Percentiles rank a stretch among this genome's conserved stretches.
Evolutionary conservation across 257 asterid genomes (phyloP).

Genomic region (Leonotis leonurus): DNA sequence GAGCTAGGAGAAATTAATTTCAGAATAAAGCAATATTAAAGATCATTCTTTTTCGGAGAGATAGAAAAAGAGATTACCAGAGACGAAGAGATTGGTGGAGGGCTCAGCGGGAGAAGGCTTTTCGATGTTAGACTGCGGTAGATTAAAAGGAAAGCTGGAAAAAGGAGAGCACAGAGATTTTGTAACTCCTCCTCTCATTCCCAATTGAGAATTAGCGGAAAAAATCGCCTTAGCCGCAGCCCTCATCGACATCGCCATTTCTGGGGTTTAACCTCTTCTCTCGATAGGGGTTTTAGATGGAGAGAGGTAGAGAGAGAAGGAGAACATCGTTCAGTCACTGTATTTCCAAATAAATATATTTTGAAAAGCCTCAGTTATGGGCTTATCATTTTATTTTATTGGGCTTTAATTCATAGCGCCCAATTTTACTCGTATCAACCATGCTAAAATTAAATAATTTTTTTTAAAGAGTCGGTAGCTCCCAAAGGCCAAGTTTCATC

Average conservation of each 20-base stretch:
- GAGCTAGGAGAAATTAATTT: neutral
- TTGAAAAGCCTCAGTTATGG: neutral
- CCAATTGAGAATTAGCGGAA: slow-evolving; percentile 23
- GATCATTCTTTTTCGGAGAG: neutral
- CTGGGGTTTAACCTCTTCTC: slow-evolving; percentile 15
- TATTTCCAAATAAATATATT: neutral
- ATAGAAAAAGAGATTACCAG: slow-evolving; percentile 36
- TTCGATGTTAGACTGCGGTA: slow-evolving; percentile 37
- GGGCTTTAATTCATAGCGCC: neutral
- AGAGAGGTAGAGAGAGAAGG: neutral
- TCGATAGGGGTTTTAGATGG: slow-evolving; percentile 18
- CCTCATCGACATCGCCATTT: slow-evolving; percentile 68
- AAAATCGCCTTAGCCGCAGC: slow-evolving; percentile 39
- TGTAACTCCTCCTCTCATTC: slow-evolving; percentile 34
- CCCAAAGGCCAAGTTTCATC: no score
- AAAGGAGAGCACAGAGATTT: slow-evolving; percentile 36
- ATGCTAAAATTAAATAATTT: no score
- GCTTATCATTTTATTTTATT: neutral
- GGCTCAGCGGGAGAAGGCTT: slow-evolving; percentile 78
- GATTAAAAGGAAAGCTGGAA: slow-evolving; percentile 48
- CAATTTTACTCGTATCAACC: no score
- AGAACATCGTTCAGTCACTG: neutral
- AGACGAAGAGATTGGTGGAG: slow-evolving; percentile 73
- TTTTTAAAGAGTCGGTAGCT: no score
- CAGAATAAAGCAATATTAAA: neutral